Evolutionary conservation across 225 moss, liverwort and hornwort genomes (phyloP), one percentile per base, ranked within the genome.

Genomic region (Sphagnum contortum): DNA sequence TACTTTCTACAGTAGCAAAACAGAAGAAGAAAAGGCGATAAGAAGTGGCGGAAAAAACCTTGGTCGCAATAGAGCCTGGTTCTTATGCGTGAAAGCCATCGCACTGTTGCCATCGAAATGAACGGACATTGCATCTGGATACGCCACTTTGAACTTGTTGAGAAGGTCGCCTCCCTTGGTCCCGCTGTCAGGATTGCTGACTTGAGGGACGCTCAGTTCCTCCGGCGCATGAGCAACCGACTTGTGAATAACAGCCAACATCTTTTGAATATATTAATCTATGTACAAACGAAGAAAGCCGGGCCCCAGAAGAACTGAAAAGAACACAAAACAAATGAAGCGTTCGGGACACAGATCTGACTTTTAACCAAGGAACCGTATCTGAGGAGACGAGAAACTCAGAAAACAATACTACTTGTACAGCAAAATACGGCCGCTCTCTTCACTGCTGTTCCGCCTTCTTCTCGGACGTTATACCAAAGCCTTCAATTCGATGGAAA

Each of bases 191-290:
- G 83, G 74, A 53, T 74, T 63, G 46, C 59, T 73, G 13, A 71
- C 10, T 0, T 72, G 83, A 6, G 85, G 78, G 12, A 79, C 85
- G 8, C 60, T 52, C 5, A 96, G 85, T 68, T 92, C 96, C 83
- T 78, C 75, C 0, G 96, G 96, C 3, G 90, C 84, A 50, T 80
- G 65, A 8, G 90, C 96, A 54, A 96, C 88, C 5, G 82, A 77
- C 62, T 87, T 81, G 70, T 90, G 78, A 63, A 96, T 80, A 3
- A 96, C 73, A 56, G 96, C 85, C 77, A 96, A 85, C 96, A 96
- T 96, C 75, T 74, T 87, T 29, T 29, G 29, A 29, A 29, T 0
- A 29, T 29, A 29, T 29, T 29, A 29, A 29, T 29, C 29, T 29
- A 29, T 29, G 0, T 29, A 29, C 29, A 29, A 29, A 29, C 0